These are phyloP conservation scores for Multifurca ochricompacta DNA, from an alignment of 768 basidiomycete genomes.

Conservation along the genomic window DNA sequence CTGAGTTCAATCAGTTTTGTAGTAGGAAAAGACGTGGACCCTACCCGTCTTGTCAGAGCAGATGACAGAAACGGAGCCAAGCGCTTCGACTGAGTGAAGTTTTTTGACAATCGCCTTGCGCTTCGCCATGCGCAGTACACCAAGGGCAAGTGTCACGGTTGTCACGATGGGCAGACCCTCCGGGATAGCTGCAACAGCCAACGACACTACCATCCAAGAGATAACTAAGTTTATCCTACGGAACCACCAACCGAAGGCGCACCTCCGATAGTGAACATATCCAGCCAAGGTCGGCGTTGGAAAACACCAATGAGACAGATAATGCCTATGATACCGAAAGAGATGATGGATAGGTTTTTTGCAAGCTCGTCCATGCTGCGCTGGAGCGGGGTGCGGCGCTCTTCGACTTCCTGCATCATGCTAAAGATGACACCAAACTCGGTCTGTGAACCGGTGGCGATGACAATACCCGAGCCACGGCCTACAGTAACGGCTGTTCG, in stretches of 20 bases:
- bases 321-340: slow-evolving; percentile 90
- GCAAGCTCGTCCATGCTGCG: slow-evolving; percentile 95
- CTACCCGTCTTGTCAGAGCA: slow-evolving; percentile 94
- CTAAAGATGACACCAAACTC: slow-evolving; percentile 96
- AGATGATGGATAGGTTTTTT: slow-evolving; percentile 80
- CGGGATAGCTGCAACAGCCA: slow-evolving; percentile 97
- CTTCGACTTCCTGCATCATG: slow-evolving; percentile 96
- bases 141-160: slow-evolving; percentile 91
- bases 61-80: slow-evolving; percentile 94
- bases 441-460: slow-evolving; percentile 76
- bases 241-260: slow-evolving; percentile 22
- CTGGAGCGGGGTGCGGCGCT: slow-evolving; percentile 88
- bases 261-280: slow-evolving; percentile 99
- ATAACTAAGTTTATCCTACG: slow-evolving; percentile 5
- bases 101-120: slow-evolving; percentile 97
- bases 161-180: slow-evolving; percentile 97
- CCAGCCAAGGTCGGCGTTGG: slow-evolving; percentile 83
- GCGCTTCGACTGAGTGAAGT: slow-evolving; percentile 86
- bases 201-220: slow-evolving; percentile 56
- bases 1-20: slow-evolving; percentile 27
- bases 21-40: slow-evolving; percentile 14
- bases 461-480: slow-evolving; percentile 77
- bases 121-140: slow-evolving; percentile 89
- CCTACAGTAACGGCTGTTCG: slow-evolving; percentile 33
- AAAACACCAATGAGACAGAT: slow-evolving; percentile 87